phyloP scores from a whole-genome alignment of 1,284 basidiomycete genomes.

The Fomitopsis schrenkii region DNA sequence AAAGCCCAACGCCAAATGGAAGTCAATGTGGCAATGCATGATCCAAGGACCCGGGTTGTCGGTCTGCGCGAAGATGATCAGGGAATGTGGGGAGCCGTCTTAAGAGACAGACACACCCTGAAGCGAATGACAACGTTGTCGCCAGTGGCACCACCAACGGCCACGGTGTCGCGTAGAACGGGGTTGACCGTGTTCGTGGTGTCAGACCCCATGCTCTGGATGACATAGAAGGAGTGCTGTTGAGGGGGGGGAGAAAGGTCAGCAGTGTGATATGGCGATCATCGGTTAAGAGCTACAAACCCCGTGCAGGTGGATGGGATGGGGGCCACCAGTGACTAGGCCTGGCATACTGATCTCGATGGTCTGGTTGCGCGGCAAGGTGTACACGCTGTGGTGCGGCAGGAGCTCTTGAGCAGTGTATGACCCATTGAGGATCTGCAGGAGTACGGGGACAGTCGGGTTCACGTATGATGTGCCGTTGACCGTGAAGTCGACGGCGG shows the following conservation, averaged over 20 bases:
- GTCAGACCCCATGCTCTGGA: constrained; percentile 19
- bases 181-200: constrained; percentile 38
- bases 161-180: constrained; percentile 24
- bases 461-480: constrained; percentile 24
- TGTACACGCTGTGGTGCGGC: constrained; percentile 27
- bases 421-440: constrained; percentile 35
- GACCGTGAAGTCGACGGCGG: constrained; percentile 18
- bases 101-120: constrained; percentile 9
- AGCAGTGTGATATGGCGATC: neutral
- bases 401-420: constrained; percentile 25
- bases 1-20: constrained; percentile 17
- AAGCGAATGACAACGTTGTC: constrained; percentile 29
- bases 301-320: constrained; percentile 39
- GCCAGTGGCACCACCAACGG: constrained; percentile 12
- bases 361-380: constrained; percentile 25
- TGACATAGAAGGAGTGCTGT: constrained; percentile 25
- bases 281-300: constrained; percentile 15
- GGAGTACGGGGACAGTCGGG: constrained; percentile 30
- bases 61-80: constrained; percentile 8
- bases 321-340: constrained; percentile 19
- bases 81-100: too few species aligned
- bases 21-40: constrained; percentile 23
- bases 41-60: constrained; percentile 23
- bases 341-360: constrained; percentile 33
- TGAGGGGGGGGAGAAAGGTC: neutral